Base-by-base conservation (phyloP, 2,329 filamentous ascomycete species). In the Calonectria pseudoturangicola region DNA sequence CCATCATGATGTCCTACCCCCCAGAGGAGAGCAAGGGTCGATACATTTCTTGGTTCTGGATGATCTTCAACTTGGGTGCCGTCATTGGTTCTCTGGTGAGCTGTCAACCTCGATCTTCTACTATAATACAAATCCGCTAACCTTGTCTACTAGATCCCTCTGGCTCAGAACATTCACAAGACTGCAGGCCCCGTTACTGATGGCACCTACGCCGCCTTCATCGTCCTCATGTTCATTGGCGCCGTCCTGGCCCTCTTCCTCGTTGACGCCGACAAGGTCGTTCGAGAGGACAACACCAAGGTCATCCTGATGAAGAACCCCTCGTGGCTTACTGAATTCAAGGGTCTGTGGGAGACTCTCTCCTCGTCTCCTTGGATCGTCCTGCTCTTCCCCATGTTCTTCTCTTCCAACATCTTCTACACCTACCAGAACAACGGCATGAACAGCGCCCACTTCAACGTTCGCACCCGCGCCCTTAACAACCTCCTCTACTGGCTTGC, bases 1-100 rank as follows among this genome's bases (percentile, higher is more conserved):
- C 93, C 72, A 94, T 96, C 81, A 96, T 96, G 93, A 96, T 98
- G 91, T 92, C 94, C 48, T 98, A 98, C 83, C 95, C 95, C 2
- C 88, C 90, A 25, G 96, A 98, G 85, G 84, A 91, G 41, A 90
- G 91, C 75, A 98, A 98, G 88, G 96, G 96, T 54, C 92, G 93
- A 72, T 98, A 95, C 83, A 98, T 98, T 83, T 94, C 94, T 73
- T 92, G 92, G 87, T 98, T 98, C 86, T 98, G 96, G 96, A 92
- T 95, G 83, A 97, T 98, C 80, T 98, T 98, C 89, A 98, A 98
- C 85, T 84, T 96, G 72, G 96, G 96, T 78, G 95, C 92, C 79
- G 95, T 98, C 73, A 95, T 98, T 83, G 96, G 96, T 74, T 92
- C 93, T 80, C 84, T 93, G 79, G 85, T 88, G 81, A 79, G 85